Evolutionary conservation across 495 filamentous ascomycete genomes (phyloP).

Genomic region (Acidiella bohemica): DNA sequence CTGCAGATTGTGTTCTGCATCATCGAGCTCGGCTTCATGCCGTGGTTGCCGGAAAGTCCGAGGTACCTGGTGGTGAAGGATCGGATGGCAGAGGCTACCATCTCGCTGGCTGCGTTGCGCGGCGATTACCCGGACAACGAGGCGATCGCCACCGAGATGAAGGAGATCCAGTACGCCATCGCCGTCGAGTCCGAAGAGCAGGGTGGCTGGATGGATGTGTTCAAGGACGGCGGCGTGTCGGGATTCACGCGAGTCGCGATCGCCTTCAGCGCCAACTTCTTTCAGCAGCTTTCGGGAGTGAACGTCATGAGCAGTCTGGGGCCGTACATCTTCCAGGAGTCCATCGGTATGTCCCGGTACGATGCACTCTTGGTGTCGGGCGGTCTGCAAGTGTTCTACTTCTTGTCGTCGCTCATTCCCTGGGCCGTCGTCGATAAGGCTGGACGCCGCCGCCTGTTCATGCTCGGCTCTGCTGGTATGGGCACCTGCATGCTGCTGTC

Average conservation of each 20-base stretch:
- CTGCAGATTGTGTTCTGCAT: conserved; percentile 16
- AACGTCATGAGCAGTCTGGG: conserved; percentile 16
- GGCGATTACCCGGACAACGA: conserved; percentile 7
- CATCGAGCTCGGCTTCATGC: conserved; percentile 9
- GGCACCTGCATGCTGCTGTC: conserved; percentile 13
- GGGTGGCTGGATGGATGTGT: conserved; percentile 15
- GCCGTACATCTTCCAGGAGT: conserved; percentile 7
- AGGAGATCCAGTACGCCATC: conserved; percentile 17
- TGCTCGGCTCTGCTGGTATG: conserved; percentile 16
- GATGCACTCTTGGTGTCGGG: conserved; percentile 16
- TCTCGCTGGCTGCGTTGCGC: conserved; percentile 11
- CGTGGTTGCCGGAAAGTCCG: conserved; percentile 14
- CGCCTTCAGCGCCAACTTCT: conserved; percentile 16
- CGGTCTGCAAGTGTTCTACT: conserved; percentile 17
- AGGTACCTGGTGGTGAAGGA: conserved; percentile 10
- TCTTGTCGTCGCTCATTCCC: conserved; percentile 11
- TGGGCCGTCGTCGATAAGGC: conserved; percentile 14
- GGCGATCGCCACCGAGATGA: conserved; percentile 10
- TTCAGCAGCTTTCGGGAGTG: conserved; percentile 15
- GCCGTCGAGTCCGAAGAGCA: conserved; percentile 11
- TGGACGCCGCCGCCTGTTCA: conserved; percentile 16
- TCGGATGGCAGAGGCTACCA: conserved; percentile 5
- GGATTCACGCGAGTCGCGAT: conserved; percentile 13
- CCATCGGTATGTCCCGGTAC: conserved; percentile 14
- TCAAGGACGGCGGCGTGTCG: conserved; percentile 14